Evolutionary conservation across 1,284 basidiomycete genomes (phyloP).

Genomic region (Earliella scabrosa): DNA sequence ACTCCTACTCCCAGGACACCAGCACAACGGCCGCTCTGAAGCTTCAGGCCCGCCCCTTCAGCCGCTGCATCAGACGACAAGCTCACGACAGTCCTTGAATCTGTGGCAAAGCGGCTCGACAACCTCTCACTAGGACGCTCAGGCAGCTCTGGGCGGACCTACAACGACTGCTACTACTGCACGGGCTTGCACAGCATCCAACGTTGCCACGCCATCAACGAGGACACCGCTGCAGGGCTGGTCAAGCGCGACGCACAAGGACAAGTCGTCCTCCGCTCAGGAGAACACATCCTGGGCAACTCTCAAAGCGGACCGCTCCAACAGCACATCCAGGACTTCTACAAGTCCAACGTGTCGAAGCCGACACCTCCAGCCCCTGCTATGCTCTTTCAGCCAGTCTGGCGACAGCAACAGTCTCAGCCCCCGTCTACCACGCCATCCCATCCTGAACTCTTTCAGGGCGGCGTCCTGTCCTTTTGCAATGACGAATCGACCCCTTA

Average conservation of each 20-base stretch:
- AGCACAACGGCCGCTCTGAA: too few relatives aligned
- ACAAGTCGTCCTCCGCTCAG: conserved; percentile 11
- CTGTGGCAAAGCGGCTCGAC: background rate
- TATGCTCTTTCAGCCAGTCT: background rate
- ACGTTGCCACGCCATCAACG: conserved; percentile 5
- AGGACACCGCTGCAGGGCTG: conserved; percentile 5
- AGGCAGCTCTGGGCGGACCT: background rate
- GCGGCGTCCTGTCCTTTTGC: too few relatives aligned
- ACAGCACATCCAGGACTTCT: conserved; percentile 10
- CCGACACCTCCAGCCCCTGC: background rate
- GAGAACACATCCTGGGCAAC: background rate
- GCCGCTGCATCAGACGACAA: background rate
- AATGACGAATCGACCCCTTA: background rate
- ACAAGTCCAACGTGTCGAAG: background rate
- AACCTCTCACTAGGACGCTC: background rate
- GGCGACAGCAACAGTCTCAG: too few relatives aligned
- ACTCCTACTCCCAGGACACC: too few relatives aligned
- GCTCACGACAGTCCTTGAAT: background rate
- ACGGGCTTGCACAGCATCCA: conserved; percentile 1
- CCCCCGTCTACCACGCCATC: background rate
- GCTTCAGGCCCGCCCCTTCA: too few relatives aligned
- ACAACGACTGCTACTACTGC: conserved; percentile 6
- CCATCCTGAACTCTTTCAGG: background rate
- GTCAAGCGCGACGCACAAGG: background rate
- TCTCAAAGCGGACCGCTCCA: background rate